Conservation (phyloP, 2,329 filamentous ascomycete genomes). For the Didymella segeticola region DNA sequence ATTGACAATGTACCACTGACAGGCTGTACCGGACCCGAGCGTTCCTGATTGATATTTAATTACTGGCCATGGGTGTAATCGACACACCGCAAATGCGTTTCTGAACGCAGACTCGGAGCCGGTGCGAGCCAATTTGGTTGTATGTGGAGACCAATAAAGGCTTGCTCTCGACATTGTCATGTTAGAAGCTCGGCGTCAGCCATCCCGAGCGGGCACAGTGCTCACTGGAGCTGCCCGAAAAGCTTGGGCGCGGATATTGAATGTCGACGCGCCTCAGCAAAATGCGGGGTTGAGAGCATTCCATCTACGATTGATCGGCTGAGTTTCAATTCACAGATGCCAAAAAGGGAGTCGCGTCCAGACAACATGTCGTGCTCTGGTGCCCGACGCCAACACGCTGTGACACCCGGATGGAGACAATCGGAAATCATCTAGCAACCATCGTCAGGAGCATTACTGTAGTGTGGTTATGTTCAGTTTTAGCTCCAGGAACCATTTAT, state of each 20-base stretch:
- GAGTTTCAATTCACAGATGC: conserved; percentile 23
- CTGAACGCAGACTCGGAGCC: neutral
- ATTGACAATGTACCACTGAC: neutral
- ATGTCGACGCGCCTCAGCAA: conserved; percentile 35
- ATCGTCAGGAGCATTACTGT: conserved; percentile 10
- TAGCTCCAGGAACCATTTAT: conserved; percentile 38
- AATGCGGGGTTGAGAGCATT: conserved; percentile 47
- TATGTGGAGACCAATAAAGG: neutral
- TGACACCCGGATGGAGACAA: conserved; percentile 23
- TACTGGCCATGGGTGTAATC: neutral
- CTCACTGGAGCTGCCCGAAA: conserved; percentile 34
- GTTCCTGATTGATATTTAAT: neutral
- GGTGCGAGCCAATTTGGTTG: neutral
- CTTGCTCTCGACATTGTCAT: neutral
- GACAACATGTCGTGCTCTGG: conserved; percentile 31
- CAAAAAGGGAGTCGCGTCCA: conserved; percentile 21
- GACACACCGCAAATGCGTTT: neutral
- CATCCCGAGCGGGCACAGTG: conserved; percentile 29
- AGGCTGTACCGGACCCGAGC: neutral
- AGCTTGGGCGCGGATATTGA: conserved; percentile 32
- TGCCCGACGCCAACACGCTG: conserved; percentile 27
- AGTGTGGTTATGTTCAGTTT: conserved; percentile 26
- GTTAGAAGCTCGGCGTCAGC: conserved; percentile 20
- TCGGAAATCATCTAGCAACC: conserved; percentile 11
- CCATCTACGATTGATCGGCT: conserved; percentile 24